Evolutionary conservation across 495 filamentous ascomycete species (phyloP).

Genomic region (Cercophora sp.): DNA sequence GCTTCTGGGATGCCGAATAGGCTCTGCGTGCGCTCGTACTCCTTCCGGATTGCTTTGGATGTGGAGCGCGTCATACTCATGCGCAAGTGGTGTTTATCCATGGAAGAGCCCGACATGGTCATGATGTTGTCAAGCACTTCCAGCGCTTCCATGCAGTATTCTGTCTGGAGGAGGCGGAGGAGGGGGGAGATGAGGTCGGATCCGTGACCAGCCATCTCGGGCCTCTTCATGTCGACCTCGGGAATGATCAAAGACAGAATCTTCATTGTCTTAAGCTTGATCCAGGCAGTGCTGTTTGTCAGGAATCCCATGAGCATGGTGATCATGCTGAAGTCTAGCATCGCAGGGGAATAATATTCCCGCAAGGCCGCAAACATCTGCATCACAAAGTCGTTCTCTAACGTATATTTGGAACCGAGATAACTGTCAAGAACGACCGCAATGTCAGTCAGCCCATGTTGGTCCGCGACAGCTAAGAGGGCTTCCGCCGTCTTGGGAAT

Average conservation of each 20-base stretch:
- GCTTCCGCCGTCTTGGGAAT: slow-evolving; percentile 60
- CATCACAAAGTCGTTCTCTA: slow-evolving; percentile 69
- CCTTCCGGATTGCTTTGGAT: slow-evolving; percentile 79
- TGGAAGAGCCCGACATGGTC: slow-evolving; percentile 85
- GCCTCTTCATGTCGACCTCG: slow-evolving; percentile 88
- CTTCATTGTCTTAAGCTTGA: slow-evolving; percentile 88
- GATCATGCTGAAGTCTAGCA: slow-evolving; percentile 74
- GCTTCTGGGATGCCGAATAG: slow-evolving; percentile 95
- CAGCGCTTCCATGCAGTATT: slow-evolving; percentile 86
- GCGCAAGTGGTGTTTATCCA: slow-evolving; percentile 88
- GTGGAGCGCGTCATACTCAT: slow-evolving; percentile 92
- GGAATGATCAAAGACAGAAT: slow-evolving; percentile 82
- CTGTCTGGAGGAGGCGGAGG: slow-evolving; percentile 83
- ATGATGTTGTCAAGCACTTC: slow-evolving; percentile 91
- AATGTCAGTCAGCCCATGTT: slow-evolving; percentile 56
- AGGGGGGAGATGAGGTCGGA: slow-evolving; percentile 94
- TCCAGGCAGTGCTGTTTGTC: slow-evolving; percentile 82
- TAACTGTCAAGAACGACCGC: slow-evolving; percentile 63
- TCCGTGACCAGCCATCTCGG: slow-evolving; percentile 84
- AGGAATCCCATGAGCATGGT: slow-evolving; percentile 89
- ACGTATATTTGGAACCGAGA: slow-evolving; percentile 63
- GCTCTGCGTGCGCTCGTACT: slow-evolving; percentile 90
- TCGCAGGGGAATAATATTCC: slow-evolving; percentile 69
- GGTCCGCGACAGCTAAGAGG: slow-evolving; percentile 67
- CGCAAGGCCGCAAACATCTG: slow-evolving; percentile 73